Evolutionary conservation across 192 early-diverging fungal species (phyloP).

Genomic region (Rhizoclosmatium globosum): DNA sequence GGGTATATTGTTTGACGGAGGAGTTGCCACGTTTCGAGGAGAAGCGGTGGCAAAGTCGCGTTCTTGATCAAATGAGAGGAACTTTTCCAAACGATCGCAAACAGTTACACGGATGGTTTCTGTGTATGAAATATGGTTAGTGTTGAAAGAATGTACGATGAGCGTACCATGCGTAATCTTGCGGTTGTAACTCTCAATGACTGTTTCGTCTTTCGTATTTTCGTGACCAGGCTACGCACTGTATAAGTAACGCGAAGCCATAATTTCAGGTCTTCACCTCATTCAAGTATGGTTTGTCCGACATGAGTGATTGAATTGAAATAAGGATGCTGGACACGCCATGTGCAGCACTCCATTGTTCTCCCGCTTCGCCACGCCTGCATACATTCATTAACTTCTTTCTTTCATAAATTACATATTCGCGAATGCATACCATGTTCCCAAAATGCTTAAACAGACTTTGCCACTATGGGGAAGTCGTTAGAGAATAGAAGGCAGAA

Average conservation of each 20-base stretch:
- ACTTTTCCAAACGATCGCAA: conserved; percentile 64
- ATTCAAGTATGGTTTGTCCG: conserved; percentile 67
- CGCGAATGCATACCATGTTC: conserved; percentile 60
- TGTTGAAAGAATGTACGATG: conserved; percentile 3
- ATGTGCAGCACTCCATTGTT: conserved; percentile 68
- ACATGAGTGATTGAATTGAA: conserved; percentile 70
- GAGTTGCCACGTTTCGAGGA: background rate
- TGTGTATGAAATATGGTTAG: background rate
- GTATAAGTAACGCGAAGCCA: background rate
- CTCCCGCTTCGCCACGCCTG: conserved; percentile 54
- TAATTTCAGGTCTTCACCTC: conserved; percentile 44
- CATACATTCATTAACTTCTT: background rate
- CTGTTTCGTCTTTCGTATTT: conserved; percentile 44
- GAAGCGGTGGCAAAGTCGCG: background rate
- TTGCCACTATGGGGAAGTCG: conserved; percentile 51
- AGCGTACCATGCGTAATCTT: conserved; percentile 67
- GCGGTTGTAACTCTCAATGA: conserved; percentile 61
- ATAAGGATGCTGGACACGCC: conserved; percentile 66
- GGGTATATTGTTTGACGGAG: background rate
- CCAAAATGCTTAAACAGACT: conserved; percentile 67
- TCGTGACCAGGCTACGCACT: conserved; percentile 62
- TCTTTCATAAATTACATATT: background rate
- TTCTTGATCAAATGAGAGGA: conserved; percentile 17
- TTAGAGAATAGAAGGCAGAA: background rate
- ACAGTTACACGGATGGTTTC: conserved; percentile 69